A percentile compares a stretch with the other conserved stretches of the same genome.
Evolutionary conservation across 2,329 filamentous ascomycete genomes (phyloP).

Genomic region (Colletotrichum sp.): DNA sequence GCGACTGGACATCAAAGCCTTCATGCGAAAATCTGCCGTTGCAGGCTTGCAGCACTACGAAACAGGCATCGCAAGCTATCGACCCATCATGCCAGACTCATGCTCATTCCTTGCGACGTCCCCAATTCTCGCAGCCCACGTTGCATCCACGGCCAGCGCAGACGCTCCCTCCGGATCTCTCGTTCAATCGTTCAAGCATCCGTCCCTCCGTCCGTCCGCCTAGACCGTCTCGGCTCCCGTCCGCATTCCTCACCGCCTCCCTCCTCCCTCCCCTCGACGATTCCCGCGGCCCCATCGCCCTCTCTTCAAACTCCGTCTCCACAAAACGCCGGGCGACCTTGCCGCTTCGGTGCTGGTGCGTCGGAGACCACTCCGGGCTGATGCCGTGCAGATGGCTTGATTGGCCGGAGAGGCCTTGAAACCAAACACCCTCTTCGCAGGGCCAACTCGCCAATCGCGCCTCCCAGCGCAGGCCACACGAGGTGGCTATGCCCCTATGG

Average conservation of each 20-base stretch:
- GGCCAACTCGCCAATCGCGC: slow-evolving; percentile 11
- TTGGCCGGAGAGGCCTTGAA: not conserved
- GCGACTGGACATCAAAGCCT: not conserved
- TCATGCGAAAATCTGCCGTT: not conserved
- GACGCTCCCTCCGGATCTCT: not conserved
- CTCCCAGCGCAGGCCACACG: not conserved
- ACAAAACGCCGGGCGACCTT: slow-evolving; percentile 1
- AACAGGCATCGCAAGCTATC: not conserved
- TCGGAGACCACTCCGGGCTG: slow-evolving; percentile 15
- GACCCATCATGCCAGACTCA: not conserved
- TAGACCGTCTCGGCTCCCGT: slow-evolving; percentile 1
- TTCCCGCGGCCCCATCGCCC: not conserved
- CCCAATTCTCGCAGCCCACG: not conserved
- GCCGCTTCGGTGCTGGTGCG: slow-evolving; percentile 17
- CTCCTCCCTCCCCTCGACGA: not conserved
- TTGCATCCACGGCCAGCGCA: slow-evolving; percentile 7
- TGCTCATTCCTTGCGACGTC: not conserved
- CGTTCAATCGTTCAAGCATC: not conserved
- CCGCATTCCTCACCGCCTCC: slow-evolving; percentile 13
- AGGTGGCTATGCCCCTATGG: slow-evolving; percentile 6
- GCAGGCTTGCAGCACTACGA: not conserved
- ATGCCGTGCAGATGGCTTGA: not conserved
- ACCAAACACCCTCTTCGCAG: not conserved
- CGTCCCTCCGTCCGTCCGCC: not conserved
- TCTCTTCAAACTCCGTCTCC: not conserved